Conservation (phyloP, 164 flowering plant genomes). For the Sextonia rubra region DNA sequence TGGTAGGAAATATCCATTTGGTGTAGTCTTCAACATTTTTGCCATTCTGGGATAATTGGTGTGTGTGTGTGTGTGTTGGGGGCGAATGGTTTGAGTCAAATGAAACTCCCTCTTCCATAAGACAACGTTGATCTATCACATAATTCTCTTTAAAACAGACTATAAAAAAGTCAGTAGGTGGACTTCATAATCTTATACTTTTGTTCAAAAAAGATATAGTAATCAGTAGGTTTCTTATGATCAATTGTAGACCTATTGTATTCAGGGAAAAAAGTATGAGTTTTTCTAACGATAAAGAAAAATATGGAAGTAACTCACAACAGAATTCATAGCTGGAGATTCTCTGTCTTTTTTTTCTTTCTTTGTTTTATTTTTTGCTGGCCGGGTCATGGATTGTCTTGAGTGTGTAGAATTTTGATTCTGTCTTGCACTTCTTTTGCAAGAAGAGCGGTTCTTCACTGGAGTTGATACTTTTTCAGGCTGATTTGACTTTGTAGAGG, state of each 20-base stretch:
- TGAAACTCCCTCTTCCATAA: too few species aligned
- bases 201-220: neutral
- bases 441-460: constrained; percentile 16
- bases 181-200: too few species aligned
- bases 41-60: neutral
- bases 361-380: constrained; percentile 17
- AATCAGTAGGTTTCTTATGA: neutral
- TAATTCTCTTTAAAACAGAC: neutral
- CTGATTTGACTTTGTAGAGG: constrained; percentile 25
- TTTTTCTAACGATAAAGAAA: neutral
- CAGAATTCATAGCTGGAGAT: constrained; percentile 11
- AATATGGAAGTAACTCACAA: constrained; percentile 25
- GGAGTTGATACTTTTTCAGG: constrained; percentile 18
- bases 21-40: neutral
- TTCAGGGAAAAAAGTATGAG: neutral
- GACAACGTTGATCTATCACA: neutral
- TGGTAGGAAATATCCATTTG: neutral
- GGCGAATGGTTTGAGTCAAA: too few species aligned
- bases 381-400: constrained; percentile 15
- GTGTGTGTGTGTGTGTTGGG: too few species aligned
- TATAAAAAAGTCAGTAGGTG: too few species aligned
- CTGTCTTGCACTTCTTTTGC: constrained; percentile 8
- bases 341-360: constrained; percentile 24
- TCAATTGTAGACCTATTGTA: neutral
- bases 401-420: constrained; percentile 11